A percentile compares a stretch with the other conserved stretches of the same genome.
phyloP scores from a whole-genome alignment of 306 rosid genomes.

The Fragaria iinumae region DNA sequence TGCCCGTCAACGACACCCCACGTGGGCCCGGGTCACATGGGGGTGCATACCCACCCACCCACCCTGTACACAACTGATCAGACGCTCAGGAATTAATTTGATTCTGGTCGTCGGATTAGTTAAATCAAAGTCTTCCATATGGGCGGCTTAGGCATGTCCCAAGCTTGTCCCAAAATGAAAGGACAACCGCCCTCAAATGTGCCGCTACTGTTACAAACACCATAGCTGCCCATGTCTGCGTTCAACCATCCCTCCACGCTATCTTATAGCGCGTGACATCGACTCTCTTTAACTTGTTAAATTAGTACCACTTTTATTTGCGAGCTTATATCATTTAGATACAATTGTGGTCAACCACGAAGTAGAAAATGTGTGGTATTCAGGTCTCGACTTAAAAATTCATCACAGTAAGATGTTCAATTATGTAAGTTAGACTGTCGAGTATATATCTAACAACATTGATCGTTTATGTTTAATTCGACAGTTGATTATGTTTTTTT shows the following conservation, averaged over 20 bases:
- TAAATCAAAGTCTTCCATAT: constrained; percentile 22
- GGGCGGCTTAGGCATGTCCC: constrained; percentile 38
- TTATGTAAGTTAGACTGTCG: too few species aligned
- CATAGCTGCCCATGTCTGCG: constrained; percentile 16
- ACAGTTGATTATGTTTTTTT: too few species aligned
- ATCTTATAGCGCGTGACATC: constrained; percentile 8
- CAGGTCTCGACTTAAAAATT: too few species aligned
- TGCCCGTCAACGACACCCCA: constrained; percentile 33
- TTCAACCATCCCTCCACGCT: neutral
- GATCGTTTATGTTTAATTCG: too few species aligned
- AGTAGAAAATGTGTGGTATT: too few species aligned
- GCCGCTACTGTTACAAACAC: constrained; percentile 28
- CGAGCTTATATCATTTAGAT: too few species aligned
- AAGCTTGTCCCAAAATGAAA: constrained; percentile 34
- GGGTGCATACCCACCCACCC: constrained; percentile 11
- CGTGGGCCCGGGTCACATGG: constrained; percentile 36
- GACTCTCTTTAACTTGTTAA: neutral
- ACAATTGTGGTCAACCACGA: too few species aligned
- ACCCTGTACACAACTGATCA: neutral
- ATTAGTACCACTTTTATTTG: neutral
- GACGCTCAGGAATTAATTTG: neutral
- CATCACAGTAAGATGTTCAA: fast-evolving
- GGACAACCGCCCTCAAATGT: constrained; percentile 31
- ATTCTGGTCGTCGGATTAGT: constrained; percentile 13
- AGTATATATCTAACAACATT: too few species aligned